Base-by-base conservation (phyloP, 108 stramenopile genomes). In the Schizochytrium sp. region DNA sequence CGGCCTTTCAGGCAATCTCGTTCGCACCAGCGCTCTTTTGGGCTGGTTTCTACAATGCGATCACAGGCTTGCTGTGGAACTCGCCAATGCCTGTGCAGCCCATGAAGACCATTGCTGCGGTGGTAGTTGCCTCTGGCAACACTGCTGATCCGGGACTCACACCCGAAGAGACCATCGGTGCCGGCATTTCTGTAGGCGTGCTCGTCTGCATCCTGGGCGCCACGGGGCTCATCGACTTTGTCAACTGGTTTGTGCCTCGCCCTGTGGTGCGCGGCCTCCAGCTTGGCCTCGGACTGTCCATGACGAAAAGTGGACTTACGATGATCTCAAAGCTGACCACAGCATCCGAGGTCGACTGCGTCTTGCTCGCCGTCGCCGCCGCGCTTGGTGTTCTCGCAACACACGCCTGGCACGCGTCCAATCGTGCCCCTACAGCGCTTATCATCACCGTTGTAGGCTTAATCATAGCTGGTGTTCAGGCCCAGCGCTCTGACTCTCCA, bases 61-160 rank as follows among this genome's bases (percentile, higher is more conserved):
- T 96, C 23, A 94, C 95, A 5, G 96, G 95, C 29, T 88, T 60
- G 57, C 21, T 76, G 5, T 96, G 95, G 95, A 94, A 96, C 88
- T 89, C 95, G 44, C 96, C 96, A 88, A 97, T 97, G 94, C 94
- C 94, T 88, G 94, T 97, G 16, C 96, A 97, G 89, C 96, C 96
- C 29, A 97, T 97, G 96, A 96, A 97, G 91, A 91, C 93, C n/a
- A 95, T 97, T 44, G 91, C 95, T 0, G 95, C 96, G 12, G 93
- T 95, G 47, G 96, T 95, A 18, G 69, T 97, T 21, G 87, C 90
- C 51, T 91, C 91, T 6, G 87, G 57, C 12, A 19, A 58, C 57
- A 58, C 55, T 5, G 16, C 5, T 10, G 58, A n/a, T 29, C 87
- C 55, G 34, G 60, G 57, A 4, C 51, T 88, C 41, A 43, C 88